phyloP scores from a whole-genome alignment of 331 rosid species.

The Rosa hybrid region DNA sequence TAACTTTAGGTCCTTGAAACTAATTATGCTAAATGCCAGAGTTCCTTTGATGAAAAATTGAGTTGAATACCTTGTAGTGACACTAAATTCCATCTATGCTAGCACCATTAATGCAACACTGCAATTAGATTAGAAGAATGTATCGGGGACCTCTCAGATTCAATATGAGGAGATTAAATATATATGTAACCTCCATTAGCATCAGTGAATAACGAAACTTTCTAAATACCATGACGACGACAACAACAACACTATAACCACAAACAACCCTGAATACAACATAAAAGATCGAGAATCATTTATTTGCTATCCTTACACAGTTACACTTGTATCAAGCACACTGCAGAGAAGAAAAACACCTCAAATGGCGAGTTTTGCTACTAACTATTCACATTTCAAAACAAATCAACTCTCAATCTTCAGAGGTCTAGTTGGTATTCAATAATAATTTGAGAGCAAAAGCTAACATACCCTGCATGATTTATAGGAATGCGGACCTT shows the following conservation, averaged over 20 bases:
- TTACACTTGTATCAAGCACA: background rate
- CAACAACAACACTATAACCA: background rate
- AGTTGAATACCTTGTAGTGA: slow-evolving; percentile 74
- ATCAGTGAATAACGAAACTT: background rate
- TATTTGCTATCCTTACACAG: background rate
- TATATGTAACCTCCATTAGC: background rate
- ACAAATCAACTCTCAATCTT: background rate
- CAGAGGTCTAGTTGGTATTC: background rate
- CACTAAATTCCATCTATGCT: slow-evolving; percentile 81
- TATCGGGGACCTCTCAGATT: slow-evolving; percentile 15
- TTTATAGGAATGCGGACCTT: slow-evolving; percentile 79
- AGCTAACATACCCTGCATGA: slow-evolving; percentile 73
- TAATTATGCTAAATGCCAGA: too few species aligned
- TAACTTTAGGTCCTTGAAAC: too few species aligned
- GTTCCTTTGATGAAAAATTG: background rate
- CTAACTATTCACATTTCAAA: background rate
- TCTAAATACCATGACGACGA: too few species aligned
- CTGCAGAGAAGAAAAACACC: background rate
- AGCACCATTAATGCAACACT: slow-evolving; percentile 84
- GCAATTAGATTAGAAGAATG: slow-evolving; percentile 36
- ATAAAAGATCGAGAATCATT: background rate
- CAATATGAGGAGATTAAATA: background rate
- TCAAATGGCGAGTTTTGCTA: background rate
- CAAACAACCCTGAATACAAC: background rate
- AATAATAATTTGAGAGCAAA: background rate